Evolutionary conservation across 345 rosid species (phyloP).

Genomic region (Luvunga scandens): DNA sequence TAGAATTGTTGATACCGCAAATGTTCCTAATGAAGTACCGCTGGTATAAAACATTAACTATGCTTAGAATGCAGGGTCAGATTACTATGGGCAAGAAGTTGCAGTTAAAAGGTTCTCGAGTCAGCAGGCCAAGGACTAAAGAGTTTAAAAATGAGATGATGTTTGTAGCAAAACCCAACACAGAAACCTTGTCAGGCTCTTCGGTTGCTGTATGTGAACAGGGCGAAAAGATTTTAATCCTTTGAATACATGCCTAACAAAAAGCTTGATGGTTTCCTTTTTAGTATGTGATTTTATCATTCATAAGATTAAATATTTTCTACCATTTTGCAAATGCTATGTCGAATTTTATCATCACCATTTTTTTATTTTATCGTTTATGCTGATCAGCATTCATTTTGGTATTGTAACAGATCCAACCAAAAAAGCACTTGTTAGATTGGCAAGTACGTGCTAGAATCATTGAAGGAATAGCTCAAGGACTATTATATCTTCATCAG

Average conservation of each 20-base stretch:
- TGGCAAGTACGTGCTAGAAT: slow-evolving; percentile 29
- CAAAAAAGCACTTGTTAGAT: not conserved
- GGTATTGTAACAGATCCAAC: slow-evolving; percentile 6
- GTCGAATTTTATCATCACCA: not conserved
- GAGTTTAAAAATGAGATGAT: slow-evolving; percentile 33
- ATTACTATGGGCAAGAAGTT: slow-evolving; percentile 28
- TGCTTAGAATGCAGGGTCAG: slow-evolving; percentile 12
- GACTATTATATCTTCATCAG: slow-evolving; percentile 39
- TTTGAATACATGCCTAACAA: not conserved
- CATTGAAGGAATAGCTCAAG: slow-evolving; percentile 31
- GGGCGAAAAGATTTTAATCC: not conserved
- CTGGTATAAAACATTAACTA: not conserved
- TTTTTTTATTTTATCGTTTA: not conserved
- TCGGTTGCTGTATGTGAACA: not conserved
- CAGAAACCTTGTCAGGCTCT: not conserved
- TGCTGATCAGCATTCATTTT: not conserved
- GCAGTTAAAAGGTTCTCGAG: slow-evolving; percentile 38
- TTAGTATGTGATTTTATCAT: not conserved
- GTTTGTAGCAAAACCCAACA: slow-evolving; percentile 15
- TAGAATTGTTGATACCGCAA: not conserved
- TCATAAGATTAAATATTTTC: not conserved
- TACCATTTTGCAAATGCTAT: not conserved
- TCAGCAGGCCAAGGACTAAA: slow-evolving; percentile 29
- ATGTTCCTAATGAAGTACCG: not conserved
- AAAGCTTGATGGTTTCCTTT: not conserved